phyloP scores from a whole-genome alignment of 208 protist species.

The Leishmania arabica region DNA sequence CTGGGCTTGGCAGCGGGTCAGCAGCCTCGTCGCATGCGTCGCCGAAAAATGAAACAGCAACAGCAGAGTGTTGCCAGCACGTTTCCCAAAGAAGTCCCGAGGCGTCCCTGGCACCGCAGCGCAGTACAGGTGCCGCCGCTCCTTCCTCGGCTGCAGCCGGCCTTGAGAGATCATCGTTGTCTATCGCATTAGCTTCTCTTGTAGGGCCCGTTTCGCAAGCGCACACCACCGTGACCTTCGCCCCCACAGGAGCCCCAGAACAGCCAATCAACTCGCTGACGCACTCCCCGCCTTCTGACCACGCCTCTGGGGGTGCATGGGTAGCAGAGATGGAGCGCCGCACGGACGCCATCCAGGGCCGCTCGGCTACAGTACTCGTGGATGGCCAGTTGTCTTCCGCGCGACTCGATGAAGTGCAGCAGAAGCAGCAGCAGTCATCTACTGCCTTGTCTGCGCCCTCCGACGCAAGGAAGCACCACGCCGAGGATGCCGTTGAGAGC shows the following conservation, averaged over 20 bases:
- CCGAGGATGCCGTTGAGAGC: slow-evolving; percentile 6
- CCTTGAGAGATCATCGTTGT: background rate
- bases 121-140: background rate
- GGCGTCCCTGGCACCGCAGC: background rate
- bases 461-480: background rate
- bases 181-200: background rate
- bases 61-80: background rate
- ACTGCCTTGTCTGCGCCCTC: background rate
- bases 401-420: background rate
- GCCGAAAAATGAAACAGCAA: background rate
- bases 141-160: slow-evolving; percentile 1
- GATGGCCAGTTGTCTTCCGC: background rate
- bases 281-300: background rate
- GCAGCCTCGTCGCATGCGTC: background rate
- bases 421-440: background rate
- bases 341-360: background rate
- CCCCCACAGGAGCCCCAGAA: background rate
- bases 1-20: background rate
- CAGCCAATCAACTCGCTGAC: background rate
- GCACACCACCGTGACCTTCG: background rate
- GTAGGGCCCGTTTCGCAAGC: background rate
- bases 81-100: background rate
- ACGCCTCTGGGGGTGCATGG: background rate
- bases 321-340: background rate
- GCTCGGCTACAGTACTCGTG: background rate